Percentiles rank a stretch among this genome's conserved stretches.
phyloP scores from a whole-genome alignment of 2,329 filamentous ascomycete species.

The Sordariomycetes sp. region DNA sequence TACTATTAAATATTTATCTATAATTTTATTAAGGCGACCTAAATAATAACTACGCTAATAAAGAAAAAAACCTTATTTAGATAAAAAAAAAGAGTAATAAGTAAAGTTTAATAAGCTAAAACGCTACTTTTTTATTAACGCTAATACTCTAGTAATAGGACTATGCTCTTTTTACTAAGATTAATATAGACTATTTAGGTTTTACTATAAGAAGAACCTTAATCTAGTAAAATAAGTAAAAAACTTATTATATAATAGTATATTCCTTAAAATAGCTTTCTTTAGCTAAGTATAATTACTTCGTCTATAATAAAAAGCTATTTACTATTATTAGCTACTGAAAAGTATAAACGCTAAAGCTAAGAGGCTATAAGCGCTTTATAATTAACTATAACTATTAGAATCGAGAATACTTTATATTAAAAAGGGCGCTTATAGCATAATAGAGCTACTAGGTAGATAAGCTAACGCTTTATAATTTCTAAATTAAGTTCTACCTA shows the following conservation, averaged over 20 bases:
- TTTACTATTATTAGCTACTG: neutral
- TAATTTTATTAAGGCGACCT: neutral
- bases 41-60: neutral
- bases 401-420: neutral
- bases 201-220: neutral
- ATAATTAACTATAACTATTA: neutral
- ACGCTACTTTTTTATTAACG: neutral
- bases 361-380: neutral
- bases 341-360: neutral
- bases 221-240: neutral
- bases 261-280: neutral
- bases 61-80: neutral
- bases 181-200: neutral
- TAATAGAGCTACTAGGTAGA: neutral
- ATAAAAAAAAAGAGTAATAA: neutral
- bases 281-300: neutral
- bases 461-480: neutral
- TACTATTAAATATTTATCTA: constrained; percentile 1
- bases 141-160: neutral
- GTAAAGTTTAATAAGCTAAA: neutral
- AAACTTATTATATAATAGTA: neutral
- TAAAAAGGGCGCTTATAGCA: neutral
- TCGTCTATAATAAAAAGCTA: neutral
- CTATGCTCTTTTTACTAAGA: neutral
- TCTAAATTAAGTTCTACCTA: neutral